phyloP scores from a whole-genome alignment of 75 land plant genomes.

The Selaginella tamariscina region DNA sequence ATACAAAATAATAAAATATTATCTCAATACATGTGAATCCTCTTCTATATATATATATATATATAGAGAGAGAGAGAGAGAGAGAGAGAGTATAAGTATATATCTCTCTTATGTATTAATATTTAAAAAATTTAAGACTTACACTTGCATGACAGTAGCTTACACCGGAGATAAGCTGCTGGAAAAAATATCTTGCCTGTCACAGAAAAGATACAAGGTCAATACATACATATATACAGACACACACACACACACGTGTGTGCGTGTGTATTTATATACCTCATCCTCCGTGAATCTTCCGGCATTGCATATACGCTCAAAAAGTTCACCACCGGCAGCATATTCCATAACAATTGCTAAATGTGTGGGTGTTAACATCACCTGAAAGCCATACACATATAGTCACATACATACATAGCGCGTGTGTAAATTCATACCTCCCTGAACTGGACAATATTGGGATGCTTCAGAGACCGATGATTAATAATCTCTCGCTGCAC shows the following conservation, averaged over 20 bases:
- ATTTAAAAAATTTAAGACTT: no score
- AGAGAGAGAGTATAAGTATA: no score
- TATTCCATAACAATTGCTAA: constrained; percentile 63
- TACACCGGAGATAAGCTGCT: constrained; percentile 7
- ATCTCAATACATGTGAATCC: no score
- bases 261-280: constrained; percentile 21
- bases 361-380: constrained; percentile 47
- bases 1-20: no score
- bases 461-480: constrained; percentile 68
- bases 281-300: constrained; percentile 59
- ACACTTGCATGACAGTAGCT: constrained; percentile 6
- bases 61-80: no score
- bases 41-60: no score
- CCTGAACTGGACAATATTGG: constrained; percentile 74
- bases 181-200: constrained; percentile 11
- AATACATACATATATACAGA: background rate
- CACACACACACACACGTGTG: no score
- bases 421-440: no score
- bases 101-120: no score
- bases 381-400: constrained; percentile 22
- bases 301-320: constrained; percentile 45
- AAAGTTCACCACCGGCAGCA: constrained; percentile 65
- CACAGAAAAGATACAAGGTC: constrained; percentile 2
- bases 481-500: constrained; percentile 76
- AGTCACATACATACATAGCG: no score